These are phyloP conservation scores for Candida dendrica DNA, from an alignment of 805 yeast genomes.

Conservation along the genomic window DNA sequence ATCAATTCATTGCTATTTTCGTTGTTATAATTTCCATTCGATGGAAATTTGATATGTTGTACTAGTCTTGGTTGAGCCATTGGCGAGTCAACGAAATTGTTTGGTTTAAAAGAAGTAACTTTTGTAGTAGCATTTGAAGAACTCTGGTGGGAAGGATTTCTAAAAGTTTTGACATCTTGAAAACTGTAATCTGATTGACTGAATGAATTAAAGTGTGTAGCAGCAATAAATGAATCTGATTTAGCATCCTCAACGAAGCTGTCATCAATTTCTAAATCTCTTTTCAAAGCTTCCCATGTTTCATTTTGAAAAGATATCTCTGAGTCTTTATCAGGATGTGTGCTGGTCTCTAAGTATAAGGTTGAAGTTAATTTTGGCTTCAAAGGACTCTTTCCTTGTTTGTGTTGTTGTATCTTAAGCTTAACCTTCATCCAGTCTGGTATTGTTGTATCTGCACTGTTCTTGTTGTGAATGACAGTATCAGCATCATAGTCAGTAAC, in stretches of 20 bases:
- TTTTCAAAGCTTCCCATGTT: conserved; percentile 20
- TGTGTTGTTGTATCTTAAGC: not conserved
- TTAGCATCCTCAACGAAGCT: conserved; percentile 1
- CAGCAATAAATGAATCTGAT: not conserved
- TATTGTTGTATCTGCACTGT: conserved; percentile 8
- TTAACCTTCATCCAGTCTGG: conserved; percentile 17
- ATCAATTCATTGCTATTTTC: not conserved
- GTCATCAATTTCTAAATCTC: conserved; percentile 9
- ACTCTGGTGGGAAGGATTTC: conserved; percentile 2
- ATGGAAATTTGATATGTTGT: conserved; percentile 3
- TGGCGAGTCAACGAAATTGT: conserved; percentile 14
- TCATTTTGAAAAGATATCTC: conserved; percentile 1
- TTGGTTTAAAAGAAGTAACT: conserved; percentile 11
- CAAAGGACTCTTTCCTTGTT: not conserved
- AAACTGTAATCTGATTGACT: conserved; percentile 16
- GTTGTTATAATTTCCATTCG: not conserved
- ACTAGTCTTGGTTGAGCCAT: conserved; percentile 18
- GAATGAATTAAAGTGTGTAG: not conserved
- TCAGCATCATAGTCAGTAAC: conserved; percentile 2
- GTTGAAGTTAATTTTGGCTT: not conserved
- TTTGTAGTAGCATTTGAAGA: conserved; percentile 12
- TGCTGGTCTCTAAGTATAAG: not conserved
- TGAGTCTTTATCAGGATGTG: not conserved
- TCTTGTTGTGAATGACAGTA: conserved; percentile 13
- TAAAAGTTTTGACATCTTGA: conserved; percentile 14